Base-by-base conservation (phyloP, 2,329 filamentous ascomycete species). In the Colletotrichum sp. region DNA sequence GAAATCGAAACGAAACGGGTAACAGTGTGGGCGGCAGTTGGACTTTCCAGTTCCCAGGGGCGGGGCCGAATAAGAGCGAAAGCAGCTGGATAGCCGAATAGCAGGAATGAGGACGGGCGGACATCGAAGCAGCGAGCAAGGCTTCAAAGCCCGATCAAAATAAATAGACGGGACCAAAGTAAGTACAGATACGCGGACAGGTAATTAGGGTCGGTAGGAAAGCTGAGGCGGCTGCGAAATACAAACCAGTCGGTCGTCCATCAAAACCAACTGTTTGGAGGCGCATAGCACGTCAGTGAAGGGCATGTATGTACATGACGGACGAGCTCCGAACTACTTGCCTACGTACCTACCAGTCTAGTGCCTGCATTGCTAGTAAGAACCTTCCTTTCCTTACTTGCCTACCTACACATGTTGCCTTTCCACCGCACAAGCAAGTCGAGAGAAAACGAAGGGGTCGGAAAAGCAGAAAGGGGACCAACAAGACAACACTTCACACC, bases 1-100 rank as follows among this genome's bases (percentile, higher is more conserved):
- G 16, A 62, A 67, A 75, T 72, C 73, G 73, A 75, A 72, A 72
- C 73, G 62, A 68, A 48, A 58, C 62, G 43, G 69, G 73, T 72
- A 66, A 62, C 69, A 75, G 69, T 75, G 56, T 72, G 73, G 62
- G 64, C 56, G 69, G 62, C 61, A 75, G 62, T 62, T 72, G 48
- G 56, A 58, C 36, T 72, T 52, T 9, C 56, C 16, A 64, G 32
- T 22, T 39, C 13, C 18, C 39, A 52, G 7, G 15, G 61, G 36
- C 7, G 15, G 52, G 36, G 30, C 27, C 18, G 55, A 27, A 28
- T 15, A 55, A 6, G 18, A 25, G 36, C 15, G 36, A 18, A 18
- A 39, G 36, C 48, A 43, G 27, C 16, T 70, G 67, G 16, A 43
- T 48, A 66, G 62, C 55, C 34, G 69, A 64, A 52, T 12, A 6